Evolutionary conservation across 805 yeast genomes (phyloP).

Genomic region (Cyberlindnera saturnus): DNA sequence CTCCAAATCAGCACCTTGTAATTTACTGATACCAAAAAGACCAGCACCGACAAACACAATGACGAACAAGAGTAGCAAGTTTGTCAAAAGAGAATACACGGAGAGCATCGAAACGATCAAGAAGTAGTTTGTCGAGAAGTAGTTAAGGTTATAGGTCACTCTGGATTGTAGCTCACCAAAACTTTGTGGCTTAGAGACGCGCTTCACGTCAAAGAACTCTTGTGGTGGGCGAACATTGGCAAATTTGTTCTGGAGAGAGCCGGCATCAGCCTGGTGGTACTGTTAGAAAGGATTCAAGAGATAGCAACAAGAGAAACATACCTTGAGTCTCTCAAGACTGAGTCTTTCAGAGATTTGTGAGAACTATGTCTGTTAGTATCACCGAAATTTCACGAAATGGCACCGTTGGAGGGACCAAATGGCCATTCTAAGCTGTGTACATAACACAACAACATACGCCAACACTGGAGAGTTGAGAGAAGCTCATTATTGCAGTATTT

Average conservation of each 20-base stretch:
- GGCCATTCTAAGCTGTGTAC: no score
- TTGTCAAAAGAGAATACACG: slow-evolving; percentile 83
- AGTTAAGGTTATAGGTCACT: slow-evolving; percentile 77
- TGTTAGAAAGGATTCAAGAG: neutral
- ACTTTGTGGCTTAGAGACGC: slow-evolving; percentile 85
- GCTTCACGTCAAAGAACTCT: slow-evolving; percentile 88
- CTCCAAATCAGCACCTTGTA: slow-evolving; percentile 78
- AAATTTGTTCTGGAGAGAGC: slow-evolving; percentile 53
- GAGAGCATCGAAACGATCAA: slow-evolving; percentile 66
- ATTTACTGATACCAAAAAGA: slow-evolving; percentile 66
- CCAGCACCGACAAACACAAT: slow-evolving; percentile 70
- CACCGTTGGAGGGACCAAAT: no score
- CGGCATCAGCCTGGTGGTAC: slow-evolving; percentile 34
- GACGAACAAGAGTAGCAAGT: slow-evolving; percentile 78
- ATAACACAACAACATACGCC: slow-evolving; percentile 1
- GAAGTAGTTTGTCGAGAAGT: slow-evolving; percentile 83
- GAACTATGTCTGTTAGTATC: slow-evolving; percentile 24
- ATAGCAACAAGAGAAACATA: neutral
- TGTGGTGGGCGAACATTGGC: slow-evolving; percentile 80
- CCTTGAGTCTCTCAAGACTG: slow-evolving; percentile 39
- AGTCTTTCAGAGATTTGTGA: slow-evolving; percentile 41
- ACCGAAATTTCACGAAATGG: neutral
- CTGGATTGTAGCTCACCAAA: slow-evolving; percentile 87
- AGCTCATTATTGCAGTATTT: neutral
- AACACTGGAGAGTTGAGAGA: slow-evolving; percentile 3